Base-by-base conservation (phyloP, 108 stramenopile genomes). In the Fistulifera pelliculosa region DNA sequence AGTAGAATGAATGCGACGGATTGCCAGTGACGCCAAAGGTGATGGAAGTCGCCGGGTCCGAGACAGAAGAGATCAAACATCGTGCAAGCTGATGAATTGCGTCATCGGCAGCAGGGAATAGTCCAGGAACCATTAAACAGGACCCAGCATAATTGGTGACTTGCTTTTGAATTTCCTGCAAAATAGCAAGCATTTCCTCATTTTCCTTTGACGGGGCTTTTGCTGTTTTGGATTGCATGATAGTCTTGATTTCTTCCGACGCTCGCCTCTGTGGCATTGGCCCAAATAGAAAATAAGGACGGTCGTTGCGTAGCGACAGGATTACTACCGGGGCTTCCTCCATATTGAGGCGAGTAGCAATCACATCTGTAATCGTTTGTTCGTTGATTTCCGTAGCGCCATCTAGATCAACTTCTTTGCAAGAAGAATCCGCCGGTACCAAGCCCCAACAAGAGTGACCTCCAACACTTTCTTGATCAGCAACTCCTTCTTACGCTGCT, bases 101-200 rank as follows among this genome's bases (percentile, higher is more conserved):
- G 60, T 82, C 81, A 16, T 56, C 48, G 6, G 68, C 83, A 14
- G 69, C 69, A 56, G 79, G 77, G 56, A n/a, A 91, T 11, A 91
- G 53, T 43, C 82, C 83, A 1, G 89, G 89, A 35, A 64, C 74
- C 74, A 87, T 77, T 16, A 91, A 68, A 15, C 70, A 68, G 24
- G 81, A 76, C 7, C 83, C 80, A 3, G 85, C 76, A 61, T 91
- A 91, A 57, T 69, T 80, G 19, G 87, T 83, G 11, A 80, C 73
- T 66, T 90, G 71, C 42, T 38, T 41, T 38, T 68, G 75, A 40
- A 87, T 79, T 58, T 86, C 82, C 47, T 69, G 53, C 47, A 83
- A 52, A 27, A 91, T 69, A 13, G 49, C 76, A n/a, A 44, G 21
- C 23, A 84, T 38, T 31, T 85, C 84, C 11, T 62, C 38, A 21